phyloP scores from a whole-genome alignment of 331 rosid species.

The Acacia concinna region DNA sequence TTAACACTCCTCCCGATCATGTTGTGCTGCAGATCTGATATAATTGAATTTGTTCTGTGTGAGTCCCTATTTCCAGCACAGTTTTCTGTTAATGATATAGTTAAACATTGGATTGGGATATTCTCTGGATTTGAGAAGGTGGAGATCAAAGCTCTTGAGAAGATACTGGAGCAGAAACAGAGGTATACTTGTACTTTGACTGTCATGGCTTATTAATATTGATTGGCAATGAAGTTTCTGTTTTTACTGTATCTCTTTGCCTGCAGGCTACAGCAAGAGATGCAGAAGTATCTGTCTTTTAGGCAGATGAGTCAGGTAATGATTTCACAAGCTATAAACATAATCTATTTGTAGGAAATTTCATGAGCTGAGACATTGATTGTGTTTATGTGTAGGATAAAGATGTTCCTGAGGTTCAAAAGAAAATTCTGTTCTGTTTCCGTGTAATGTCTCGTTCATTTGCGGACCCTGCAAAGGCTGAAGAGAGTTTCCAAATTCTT shows the following conservation, averaged over 20 bases:
- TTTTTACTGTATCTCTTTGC: constrained; percentile 40
- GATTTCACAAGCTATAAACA: constrained; percentile 29
- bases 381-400: constrained; percentile 66
- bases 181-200: constrained; percentile 53
- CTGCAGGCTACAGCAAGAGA: constrained; percentile 95
- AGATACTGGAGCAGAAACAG: constrained; percentile 93
- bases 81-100: constrained; percentile 60
- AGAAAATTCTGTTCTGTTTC: constrained; percentile 69
- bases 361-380: constrained; percentile 41
- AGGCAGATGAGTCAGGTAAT: constrained; percentile 77
- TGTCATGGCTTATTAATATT: not conserved
- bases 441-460: constrained; percentile 87
- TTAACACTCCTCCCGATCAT: constrained; percentile 17
- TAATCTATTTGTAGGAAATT: constrained; percentile 24
- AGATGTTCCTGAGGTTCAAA: constrained; percentile 80
- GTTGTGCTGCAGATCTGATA: constrained; percentile 76
- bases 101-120: constrained; percentile 79
- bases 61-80: constrained; percentile 81
- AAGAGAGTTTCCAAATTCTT: constrained; percentile 81
- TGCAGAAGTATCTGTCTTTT: constrained; percentile 85
- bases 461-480: constrained; percentile 80
- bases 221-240: constrained; percentile 11
- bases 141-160: constrained; percentile 96
- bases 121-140: constrained; percentile 82
- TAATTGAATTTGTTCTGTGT: constrained; percentile 75